phyloP scores from a whole-genome alignment of 169 alveolate species.

The Plasmodium sp. region DNA sequence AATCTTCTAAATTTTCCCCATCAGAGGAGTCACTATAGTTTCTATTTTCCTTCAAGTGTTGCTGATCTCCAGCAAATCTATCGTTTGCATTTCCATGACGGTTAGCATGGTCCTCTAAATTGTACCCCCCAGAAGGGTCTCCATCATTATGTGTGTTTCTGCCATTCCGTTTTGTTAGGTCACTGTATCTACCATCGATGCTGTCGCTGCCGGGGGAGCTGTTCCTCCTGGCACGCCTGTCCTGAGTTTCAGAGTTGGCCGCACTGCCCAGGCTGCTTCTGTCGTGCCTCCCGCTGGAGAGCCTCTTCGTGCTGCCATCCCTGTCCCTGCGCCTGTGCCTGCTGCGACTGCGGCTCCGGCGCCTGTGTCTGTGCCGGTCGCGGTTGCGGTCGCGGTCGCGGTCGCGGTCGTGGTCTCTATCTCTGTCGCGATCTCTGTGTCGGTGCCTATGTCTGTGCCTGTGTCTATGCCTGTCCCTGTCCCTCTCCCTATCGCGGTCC shows the following conservation, averaged over 20 bases:
- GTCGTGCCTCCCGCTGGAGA: neutral
- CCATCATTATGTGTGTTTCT: neutral
- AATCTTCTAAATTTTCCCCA: conserved; percentile 19
- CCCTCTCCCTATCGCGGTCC: neutral
- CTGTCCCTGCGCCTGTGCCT: conserved; percentile 44
- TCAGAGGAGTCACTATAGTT: neutral
- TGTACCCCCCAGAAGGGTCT: neutral
- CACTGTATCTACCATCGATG: neutral
- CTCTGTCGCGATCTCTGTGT: neutral
- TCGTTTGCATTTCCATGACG: neutral
- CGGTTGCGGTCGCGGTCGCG: neutral
- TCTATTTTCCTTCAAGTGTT: neutral
- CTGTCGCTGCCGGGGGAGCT: neutral
- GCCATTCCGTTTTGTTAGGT: neutral
- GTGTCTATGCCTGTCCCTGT: conserved; percentile 9
- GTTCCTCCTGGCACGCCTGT: neutral
- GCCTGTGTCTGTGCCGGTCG: neutral
- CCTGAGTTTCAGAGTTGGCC: neutral
- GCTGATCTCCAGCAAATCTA: neutral
- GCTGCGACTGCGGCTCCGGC: conserved; percentile 10
- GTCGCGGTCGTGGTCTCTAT: neutral
- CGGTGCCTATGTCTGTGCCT: neutral
- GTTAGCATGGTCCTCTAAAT: neutral
- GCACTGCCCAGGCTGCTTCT: conserved; percentile 6
- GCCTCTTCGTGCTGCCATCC: neutral